Evolutionary conservation across 768 basidiomycete species (phyloP), one percentile per base, ranked within the genome.

Genomic region (Astraeus odoratus): DNA sequence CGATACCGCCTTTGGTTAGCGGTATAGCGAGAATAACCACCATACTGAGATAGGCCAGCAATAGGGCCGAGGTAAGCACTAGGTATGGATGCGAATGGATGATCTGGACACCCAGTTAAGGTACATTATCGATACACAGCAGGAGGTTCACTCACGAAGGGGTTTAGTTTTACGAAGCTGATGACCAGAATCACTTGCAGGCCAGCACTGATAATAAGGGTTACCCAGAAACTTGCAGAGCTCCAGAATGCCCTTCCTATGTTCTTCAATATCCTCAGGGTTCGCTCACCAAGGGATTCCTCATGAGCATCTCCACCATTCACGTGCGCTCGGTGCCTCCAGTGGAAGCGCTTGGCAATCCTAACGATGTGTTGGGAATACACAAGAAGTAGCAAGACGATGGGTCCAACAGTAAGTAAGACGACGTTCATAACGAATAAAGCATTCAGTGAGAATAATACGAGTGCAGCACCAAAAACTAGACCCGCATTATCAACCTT

Each of bases 211-310:
- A 80, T 51, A 8, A 71, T 37, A 29, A 86, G 52, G 1, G 80
- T 72, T 0, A 80, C 51, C 77, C 83, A 86, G 55, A 88, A 82
- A 45, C 77, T 77, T 19, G 69, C 64, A 64, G 78, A 80, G 34
- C 64, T 67, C 68, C 77, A 76, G 7, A 71, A 51, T 0, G 50
- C 56, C 38, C 56, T 54, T 13, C 69, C 52, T 15, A 64, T 47
- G 16, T 43, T 45, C 33, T 55, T 63, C 31, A 65, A 41, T 47
- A 46, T 57, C 15, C 40, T 43, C 51, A 67, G 63, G 15, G 52
- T 35, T 18, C 51, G 49, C 31, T 46, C 45, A 26, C 12, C 47
- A 24, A 25, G 47, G 50, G n/a, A n/a, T n/a, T n/a, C n/a, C 46
- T 18, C 19, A 38, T 39, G 29, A 24, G 47, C 43, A 44, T 38